Percentiles rank a stretch among this genome's conserved stretches.
Conservation (phyloP, 257 asterid species). For the Nicotiana otophora region DNA sequence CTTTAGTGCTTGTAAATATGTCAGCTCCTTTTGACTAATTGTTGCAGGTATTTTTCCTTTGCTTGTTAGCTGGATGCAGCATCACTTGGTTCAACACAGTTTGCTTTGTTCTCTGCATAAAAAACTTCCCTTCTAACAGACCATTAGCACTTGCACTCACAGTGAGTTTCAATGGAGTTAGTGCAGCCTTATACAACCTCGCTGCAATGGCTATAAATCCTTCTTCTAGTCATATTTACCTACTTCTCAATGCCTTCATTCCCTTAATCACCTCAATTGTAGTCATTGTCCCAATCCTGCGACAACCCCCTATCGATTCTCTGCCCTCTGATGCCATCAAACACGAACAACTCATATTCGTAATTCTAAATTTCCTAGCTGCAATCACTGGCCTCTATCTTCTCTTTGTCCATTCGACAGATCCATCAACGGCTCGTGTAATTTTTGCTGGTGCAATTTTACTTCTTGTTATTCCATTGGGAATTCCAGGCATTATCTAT, state of each 20-base stretch:
- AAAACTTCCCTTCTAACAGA: constrained; percentile 59
- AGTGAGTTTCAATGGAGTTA: constrained; percentile 77
- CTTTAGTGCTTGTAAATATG: not conserved
- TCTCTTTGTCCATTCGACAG: constrained; percentile 52
- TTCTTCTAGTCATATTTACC: constrained; percentile 52
- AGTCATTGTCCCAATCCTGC: constrained; percentile 57
- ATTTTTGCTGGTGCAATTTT: constrained; percentile 57
- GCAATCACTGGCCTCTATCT: constrained; percentile 71
- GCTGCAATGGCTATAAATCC: constrained; percentile 51
- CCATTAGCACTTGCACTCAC: constrained; percentile 89
- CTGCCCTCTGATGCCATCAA: constrained; percentile 31
- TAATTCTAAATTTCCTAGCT: constrained; percentile 44
- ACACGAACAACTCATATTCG: constrained; percentile 57
- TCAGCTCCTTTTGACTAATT: not conserved
- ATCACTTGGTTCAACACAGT: constrained; percentile 95
- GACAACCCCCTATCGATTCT: constrained; percentile 43
- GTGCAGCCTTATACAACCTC: constrained; percentile 87
- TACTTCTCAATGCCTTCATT: constrained; percentile 66
- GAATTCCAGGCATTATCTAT: constrained; percentile 64
- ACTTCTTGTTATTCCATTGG: constrained; percentile 60
- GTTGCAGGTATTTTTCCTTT: constrained; percentile 62
- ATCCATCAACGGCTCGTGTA: constrained; percentile 22
- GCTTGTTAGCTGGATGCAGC: constrained; percentile 85
- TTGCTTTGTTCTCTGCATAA: constrained; percentile 83
- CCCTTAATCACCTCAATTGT: constrained; percentile 57